Evolutionary conservation across 306 rosid genomes (phyloP), one percentile per base, ranked within the genome.

Genomic region (Cicer chorassanicum): DNA sequence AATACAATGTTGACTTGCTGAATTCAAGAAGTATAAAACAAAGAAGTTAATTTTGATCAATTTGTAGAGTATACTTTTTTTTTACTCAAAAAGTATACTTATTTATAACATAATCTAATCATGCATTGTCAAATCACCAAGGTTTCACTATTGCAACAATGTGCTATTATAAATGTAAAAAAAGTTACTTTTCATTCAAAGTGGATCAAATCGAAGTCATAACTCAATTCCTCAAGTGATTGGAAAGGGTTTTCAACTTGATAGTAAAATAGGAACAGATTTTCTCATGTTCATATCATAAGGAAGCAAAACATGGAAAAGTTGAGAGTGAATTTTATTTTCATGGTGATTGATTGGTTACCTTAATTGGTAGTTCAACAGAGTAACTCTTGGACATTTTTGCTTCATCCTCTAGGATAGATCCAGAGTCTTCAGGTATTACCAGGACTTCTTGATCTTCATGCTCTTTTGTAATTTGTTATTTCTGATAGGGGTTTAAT

Each of bases 331-430:
- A 56, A 44, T 21, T 41, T 14, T 29, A 34, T 14, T 18, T 46
- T 62, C 62, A 75, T 7, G 49, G 76, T 15, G 59, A 57, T 68
- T n/a, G 34, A 46, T 16, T 73, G 75, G 81, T 83, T 54, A 89
- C 97, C 65, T 78, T 81, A 39, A 89, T 2, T 74, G 90, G 96
- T 65, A 91, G 83, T 74, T 90, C 92, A 42, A 87, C 90, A 13
- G 81, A 77, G 82, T 79, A 91, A 59, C 91, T 59, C 72, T 72
- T 78, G 64, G 89, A 75, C 88, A 89, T 85, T 73, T 85, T 88
- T 68, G 68, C 90, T 70, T 88, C 89, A 68, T 83, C 78, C 10
- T 85, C 86, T 44, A 85, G 54, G 51, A 80, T 44, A 60, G 77
- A 80, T 67, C 73, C 93, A 34, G 74, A 43, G 51, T 87, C 87